A percentile compares a stretch with the other conserved stretches of the same genome.
Evolutionary conservation across 176 grass and related monocot genomes (phyloP).

Genomic region (Aegilops longissima): DNA sequence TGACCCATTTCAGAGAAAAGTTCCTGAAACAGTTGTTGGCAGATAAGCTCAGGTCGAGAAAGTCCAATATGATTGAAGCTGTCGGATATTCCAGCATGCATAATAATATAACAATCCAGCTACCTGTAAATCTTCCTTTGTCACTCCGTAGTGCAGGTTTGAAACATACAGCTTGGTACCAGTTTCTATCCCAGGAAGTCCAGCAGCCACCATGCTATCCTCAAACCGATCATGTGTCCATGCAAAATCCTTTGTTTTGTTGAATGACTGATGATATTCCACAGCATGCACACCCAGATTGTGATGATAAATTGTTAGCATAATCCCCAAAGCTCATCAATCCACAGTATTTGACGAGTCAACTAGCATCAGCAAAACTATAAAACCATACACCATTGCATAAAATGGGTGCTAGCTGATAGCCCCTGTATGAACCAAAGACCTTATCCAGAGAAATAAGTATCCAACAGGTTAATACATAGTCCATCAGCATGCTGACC

Average conservation of each 20-base stretch:
- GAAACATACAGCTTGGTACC: conserved; percentile 96
- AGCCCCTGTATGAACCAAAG: conserved; percentile 36
- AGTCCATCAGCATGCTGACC: conserved; percentile 39
- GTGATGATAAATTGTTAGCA: conserved; percentile 51
- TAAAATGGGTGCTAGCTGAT: conserved; percentile 39
- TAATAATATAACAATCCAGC: conserved; percentile 32
- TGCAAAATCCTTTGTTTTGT: conserved; percentile 73
- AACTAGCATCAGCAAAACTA: conserved; percentile 50
- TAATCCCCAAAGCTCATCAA: conserved; percentile 48
- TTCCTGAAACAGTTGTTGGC: conserved; percentile 63
- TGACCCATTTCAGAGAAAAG: conserved; percentile 88
- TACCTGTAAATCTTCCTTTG: conserved; percentile 94
- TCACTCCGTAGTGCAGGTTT: conserved; percentile 93
- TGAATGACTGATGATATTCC: conserved; percentile 89
- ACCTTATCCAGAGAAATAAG: conserved; percentile 45
- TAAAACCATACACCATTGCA: conserved; percentile 38
- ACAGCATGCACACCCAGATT: conserved; percentile 44
- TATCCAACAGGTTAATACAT: conserved; percentile 32
- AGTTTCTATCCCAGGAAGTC: conserved; percentile 74
- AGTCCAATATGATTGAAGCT: conserved; percentile 10
- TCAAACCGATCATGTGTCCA: conserved; percentile 89
- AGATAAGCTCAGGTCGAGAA: conserved; percentile 47
- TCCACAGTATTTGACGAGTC: conserved; percentile 31
- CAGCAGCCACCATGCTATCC: conserved; percentile 67
- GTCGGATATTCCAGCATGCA: conserved; percentile 24